Evolutionary conservation across 2,329 filamentous ascomycete species (phyloP), one percentile per base, ranked within the genome.

Genomic region (Talaromyces rugulosus): DNA sequence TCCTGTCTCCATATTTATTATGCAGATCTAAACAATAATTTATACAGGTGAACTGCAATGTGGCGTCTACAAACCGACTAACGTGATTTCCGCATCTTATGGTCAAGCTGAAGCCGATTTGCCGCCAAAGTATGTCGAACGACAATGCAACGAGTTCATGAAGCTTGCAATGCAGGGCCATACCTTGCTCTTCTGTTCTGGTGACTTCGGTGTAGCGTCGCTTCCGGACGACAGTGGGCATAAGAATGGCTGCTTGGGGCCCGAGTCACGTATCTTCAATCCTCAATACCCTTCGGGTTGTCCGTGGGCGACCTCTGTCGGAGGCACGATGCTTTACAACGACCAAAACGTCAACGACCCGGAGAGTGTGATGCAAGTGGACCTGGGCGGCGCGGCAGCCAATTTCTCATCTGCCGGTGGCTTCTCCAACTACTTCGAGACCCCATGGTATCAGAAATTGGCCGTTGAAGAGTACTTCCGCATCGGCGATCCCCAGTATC

Each of bases 21-120:
- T 28, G 18, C 18, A 51, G 12, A 12, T 23, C 12, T 51, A 23
- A 23, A 27, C 9, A 51, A 50, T 18, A 27, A 27, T 23, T 3
- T 51, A 28, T 5, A 51, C 18, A 18, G 66, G 68, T 60, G 59
- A 69, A 42, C 72, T 80, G 12, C 75, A 80, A 65, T 83, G 81
- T 61, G 80, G 80, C 5, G 75, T 80, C 28, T 83, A 80, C 73
- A 76, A 80, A 66, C 81, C 83, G 2, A 83, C 84, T 6, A 84
- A 85, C 64, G 83, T 86, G 8, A 79, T 85, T 63, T 81, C 78
- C 40, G 82, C 87, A 65, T 83, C 81, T 3, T 86, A 86, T 68
- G 83, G 83, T 55, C 81, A 81, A 52, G 77, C 81, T 51, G 85
- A 87, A 71, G 72, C 74, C 5, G 81, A 82, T 27, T 75, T 86